Evolutionary conservation across 2,329 filamentous ascomycete species (phyloP).

Genomic region (Chrysoporthe puriensis): DNA sequence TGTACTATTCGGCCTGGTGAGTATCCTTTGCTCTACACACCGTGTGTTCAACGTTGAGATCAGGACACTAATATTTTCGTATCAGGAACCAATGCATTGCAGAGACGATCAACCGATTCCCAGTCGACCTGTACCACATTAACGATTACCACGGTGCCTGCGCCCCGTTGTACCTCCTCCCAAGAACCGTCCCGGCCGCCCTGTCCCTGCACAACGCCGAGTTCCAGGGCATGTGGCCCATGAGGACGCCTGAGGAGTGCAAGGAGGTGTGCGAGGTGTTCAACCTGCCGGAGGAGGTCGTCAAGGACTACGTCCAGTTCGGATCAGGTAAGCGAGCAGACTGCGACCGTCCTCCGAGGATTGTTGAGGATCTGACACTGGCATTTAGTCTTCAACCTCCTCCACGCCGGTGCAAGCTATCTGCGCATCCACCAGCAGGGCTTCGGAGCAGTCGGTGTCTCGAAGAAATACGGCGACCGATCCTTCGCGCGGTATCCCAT

Average conservation of each 20-base stretch:
- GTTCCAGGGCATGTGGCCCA: slow-evolving; percentile 70
- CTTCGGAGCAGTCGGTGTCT: slow-evolving; percentile 70
- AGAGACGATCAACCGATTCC: slow-evolving; percentile 62
- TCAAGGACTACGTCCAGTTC: slow-evolving; percentile 65
- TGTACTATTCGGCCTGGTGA: slow-evolving; percentile 69
- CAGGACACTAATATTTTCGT: slow-evolving; percentile 38
- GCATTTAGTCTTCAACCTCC: slow-evolving; percentile 61
- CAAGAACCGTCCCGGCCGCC: slow-evolving; percentile 60
- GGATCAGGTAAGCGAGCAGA: slow-evolving; percentile 52
- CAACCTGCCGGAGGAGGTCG: slow-evolving; percentile 59
- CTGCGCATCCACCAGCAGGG: slow-evolving; percentile 69
- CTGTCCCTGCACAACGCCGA: slow-evolving; percentile 70
- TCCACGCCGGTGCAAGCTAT: slow-evolving; percentile 69
- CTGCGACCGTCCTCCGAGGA: no score
- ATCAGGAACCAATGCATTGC: slow-evolving; percentile 74
- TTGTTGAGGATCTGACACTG: slow-evolving; percentile 47
- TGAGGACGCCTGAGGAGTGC: slow-evolving; percentile 62
- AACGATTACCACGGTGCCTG: slow-evolving; percentile 43
- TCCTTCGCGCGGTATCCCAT: slow-evolving; percentile 69
- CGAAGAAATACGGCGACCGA: slow-evolving; percentile 69
- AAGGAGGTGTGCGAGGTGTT: slow-evolving; percentile 66
- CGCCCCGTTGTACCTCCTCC: slow-evolving; percentile 67
- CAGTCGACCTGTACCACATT: slow-evolving; percentile 45
- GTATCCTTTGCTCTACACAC: background rate
- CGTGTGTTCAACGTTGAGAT: background rate